These are phyloP conservation scores for Pleurotus pulmonarius DNA, from an alignment of 768 basidiomycete species.

Conservation along the genomic window DNA sequence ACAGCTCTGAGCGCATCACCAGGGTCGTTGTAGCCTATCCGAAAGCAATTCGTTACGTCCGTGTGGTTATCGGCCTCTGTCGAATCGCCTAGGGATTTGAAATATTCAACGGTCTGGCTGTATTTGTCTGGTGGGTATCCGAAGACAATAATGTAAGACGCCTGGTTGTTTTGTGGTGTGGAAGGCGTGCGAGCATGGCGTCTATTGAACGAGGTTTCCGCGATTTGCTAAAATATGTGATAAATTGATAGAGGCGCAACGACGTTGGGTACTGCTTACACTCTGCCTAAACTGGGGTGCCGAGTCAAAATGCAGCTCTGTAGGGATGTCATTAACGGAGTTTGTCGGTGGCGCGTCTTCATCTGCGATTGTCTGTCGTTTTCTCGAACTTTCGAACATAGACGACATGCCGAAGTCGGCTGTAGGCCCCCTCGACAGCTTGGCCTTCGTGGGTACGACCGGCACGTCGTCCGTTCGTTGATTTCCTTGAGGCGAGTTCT, in stretches of 20 bases:
- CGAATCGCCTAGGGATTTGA: constrained; percentile 67
- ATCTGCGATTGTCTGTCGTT: constrained; percentile 58
- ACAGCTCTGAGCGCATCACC: constrained; percentile 78
- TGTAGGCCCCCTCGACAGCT: constrained; percentile 60
- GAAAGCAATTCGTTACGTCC: constrained; percentile 79
- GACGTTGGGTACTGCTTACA: constrained; percentile 26
- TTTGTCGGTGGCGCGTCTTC: constrained; percentile 78
- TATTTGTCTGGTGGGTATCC: constrained; percentile 87
- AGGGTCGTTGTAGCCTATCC: constrained; percentile 67
- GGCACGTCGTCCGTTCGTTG: constrained; percentile 73
- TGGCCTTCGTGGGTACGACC: constrained; percentile 75
- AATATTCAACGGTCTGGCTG: constrained; percentile 67
- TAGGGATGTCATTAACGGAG: constrained; percentile 74
- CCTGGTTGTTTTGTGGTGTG: constrained; percentile 30
- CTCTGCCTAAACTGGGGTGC: constrained; percentile 40
- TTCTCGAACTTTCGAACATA: constrained; percentile 75
- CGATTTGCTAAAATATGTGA: constrained; percentile 22
- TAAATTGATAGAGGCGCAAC: background rate
- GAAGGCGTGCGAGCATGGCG: constrained; percentile 26
- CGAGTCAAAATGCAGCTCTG: constrained; percentile 44
- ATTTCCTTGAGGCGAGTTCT: constrained; percentile 49
- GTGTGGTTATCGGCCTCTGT: constrained; percentile 65
- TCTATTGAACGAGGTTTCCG: constrained; percentile 31
- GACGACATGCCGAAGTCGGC: constrained; percentile 81
- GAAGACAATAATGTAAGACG: constrained; percentile 72